Evolutionary conservation across 495 filamentous ascomycete species (phyloP).

Genomic region (Tuber melanosporum): DNA sequence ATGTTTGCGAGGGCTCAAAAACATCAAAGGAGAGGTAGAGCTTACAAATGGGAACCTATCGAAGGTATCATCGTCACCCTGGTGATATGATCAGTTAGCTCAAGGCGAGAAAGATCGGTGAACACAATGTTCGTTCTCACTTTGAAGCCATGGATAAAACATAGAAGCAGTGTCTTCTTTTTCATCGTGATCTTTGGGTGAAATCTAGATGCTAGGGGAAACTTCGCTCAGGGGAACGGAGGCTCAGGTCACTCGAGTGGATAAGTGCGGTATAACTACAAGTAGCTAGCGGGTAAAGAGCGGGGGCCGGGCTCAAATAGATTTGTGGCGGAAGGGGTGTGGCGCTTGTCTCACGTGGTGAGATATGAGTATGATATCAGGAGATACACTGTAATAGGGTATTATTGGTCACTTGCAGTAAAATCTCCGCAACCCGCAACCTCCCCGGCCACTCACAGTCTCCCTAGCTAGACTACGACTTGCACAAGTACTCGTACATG

Average conservation of each 20-base stretch:
- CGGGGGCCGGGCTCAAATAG: not conserved
- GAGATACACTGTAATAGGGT: not conserved
- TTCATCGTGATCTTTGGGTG: conserved; percentile 47
- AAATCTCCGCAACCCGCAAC: too few relatives aligned
- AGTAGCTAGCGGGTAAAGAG: not conserved
- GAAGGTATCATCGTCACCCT: conserved; percentile 90
- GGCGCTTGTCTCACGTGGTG: not conserved
- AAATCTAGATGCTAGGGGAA: not conserved
- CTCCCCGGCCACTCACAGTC: too few relatives aligned
- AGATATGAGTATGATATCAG: too few relatives aligned
- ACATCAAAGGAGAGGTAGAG: not conserved
- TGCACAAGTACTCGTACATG: too few relatives aligned
- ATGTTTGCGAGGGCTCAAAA: not conserved
- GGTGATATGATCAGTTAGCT: conserved; percentile 25
- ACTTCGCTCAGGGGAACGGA: not conserved
- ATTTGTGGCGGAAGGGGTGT: not conserved
- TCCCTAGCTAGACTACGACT: too few relatives aligned
- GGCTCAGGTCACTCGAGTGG: not conserved
- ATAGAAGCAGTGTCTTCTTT: conserved; percentile 83
- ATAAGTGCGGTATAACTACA: too few relatives aligned
- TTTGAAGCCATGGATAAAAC: conserved; percentile 98
- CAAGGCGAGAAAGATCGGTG: not conserved
- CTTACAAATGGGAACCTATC: conserved; percentile 44
- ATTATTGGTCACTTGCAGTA: not conserved
- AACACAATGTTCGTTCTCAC: conserved; percentile 45